phyloP scores from a whole-genome alignment of 2,329 filamentous ascomycete species.

The Trichoderma simmonsii region DNA sequence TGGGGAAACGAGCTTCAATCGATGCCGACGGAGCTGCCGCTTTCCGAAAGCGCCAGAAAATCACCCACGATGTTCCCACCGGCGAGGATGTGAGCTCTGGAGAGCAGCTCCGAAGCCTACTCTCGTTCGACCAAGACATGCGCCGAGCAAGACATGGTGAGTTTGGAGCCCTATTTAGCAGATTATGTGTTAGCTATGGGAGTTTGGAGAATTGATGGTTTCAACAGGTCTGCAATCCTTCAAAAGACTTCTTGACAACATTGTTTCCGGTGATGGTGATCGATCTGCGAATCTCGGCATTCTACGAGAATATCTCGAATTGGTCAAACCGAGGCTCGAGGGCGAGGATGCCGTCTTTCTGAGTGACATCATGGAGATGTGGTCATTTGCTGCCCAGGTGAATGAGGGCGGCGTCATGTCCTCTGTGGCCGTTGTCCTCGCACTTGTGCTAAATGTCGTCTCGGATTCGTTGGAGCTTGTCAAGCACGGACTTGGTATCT shows the following conservation, averaged over 20 bases:
- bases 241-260: constrained; percentile 67
- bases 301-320: constrained; percentile 65
- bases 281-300: constrained; percentile 49
- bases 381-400: constrained; percentile 76
- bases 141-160: constrained; percentile 63
- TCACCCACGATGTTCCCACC: constrained; percentile 55
- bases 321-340: constrained; percentile 46
- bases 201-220: neutral
- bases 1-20: constrained; percentile 45
- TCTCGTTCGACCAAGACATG: constrained; percentile 69
- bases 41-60: constrained; percentile 53
- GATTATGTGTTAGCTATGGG: no score
- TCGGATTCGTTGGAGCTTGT: constrained; percentile 72
- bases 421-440: constrained; percentile 74
- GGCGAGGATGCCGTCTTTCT: constrained; percentile 59
- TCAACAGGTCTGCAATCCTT: constrained; percentile 61
- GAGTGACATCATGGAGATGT: constrained; percentile 78
- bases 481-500: constrained; percentile 72
- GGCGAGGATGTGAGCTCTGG: constrained; percentile 61
- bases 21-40: constrained; percentile 40
- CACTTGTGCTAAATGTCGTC: constrained; percentile 74
- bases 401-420: constrained; percentile 81
- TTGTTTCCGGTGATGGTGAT: constrained; percentile 50
- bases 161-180: constrained; percentile 19
- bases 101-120: constrained; percentile 64